phyloP scores from a whole-genome alignment of 1,284 basidiomycete genomes.

The Athelia sp. region DNA sequence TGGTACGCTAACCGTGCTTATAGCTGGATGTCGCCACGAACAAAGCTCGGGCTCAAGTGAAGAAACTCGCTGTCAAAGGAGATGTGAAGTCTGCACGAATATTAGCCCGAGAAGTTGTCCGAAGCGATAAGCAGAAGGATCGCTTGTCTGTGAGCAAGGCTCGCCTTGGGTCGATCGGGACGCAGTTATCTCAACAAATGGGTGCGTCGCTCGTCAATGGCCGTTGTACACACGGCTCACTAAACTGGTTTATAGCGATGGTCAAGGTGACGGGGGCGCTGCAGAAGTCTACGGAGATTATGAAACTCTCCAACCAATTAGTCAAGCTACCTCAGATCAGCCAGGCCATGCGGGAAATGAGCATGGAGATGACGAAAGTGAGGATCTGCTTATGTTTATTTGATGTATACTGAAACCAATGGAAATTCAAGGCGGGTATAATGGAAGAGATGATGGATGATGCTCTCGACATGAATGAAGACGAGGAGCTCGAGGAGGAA shows the following conservation, averaged over 20 bases:
- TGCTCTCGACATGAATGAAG: conserved; percentile 82
- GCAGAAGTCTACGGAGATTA: conserved; percentile 98
- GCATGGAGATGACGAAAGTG: conserved; percentile 98
- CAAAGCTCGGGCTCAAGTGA: conserved; percentile 82
- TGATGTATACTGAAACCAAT: not conserved
- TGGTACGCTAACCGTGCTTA: conserved; percentile 15
- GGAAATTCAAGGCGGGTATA: conserved; percentile 69
- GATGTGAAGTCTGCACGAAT: conserved; percentile 92
- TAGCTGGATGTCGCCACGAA: conserved; percentile 81
- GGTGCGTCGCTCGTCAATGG: conserved; percentile 47
- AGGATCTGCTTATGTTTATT: conserved; percentile 5
- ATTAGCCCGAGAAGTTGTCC: conserved; percentile 90
- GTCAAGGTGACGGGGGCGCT: conserved; percentile 94
- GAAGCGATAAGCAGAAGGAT: conserved; percentile 93
- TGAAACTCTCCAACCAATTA: conserved; percentile 94
- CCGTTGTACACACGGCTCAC: conserved; percentile 1
- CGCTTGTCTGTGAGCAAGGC: conserved; percentile 91
- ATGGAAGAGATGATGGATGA: conserved; percentile 94
- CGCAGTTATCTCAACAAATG: conserved; percentile 90
- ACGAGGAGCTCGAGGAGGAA: conserved; percentile 94
- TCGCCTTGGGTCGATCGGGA: conserved; percentile 85
- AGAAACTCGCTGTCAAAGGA: conserved; percentile 87
- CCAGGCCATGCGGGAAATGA: conserved; percentile 95
- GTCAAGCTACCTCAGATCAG: conserved; percentile 92
- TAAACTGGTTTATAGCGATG: conserved; percentile 75